phyloP scores from a whole-genome alignment of 352 stramenopile species.

The Nothophytophthora sp. region DNA sequence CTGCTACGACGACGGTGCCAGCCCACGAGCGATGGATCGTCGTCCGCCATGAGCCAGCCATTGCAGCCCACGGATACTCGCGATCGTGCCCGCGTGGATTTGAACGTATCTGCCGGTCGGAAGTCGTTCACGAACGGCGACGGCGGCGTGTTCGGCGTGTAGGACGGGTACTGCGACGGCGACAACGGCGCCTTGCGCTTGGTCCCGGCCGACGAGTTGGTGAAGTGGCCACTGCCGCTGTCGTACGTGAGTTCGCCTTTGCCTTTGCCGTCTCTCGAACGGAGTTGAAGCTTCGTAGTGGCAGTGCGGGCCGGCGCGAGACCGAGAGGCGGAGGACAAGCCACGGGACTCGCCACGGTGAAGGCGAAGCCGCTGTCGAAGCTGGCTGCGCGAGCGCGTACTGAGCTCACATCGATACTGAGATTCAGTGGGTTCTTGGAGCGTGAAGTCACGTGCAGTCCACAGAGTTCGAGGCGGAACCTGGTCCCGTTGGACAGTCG shows the following conservation, averaged over 20 bases:
- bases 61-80: conserved; percentile 37
- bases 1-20: conserved; percentile 20
- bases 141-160: conserved; percentile 10
- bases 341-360: conserved; percentile 13
- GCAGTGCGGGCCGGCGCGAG: conserved; percentile 7
- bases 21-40: conserved; percentile 13
- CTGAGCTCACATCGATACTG: conserved; percentile 6
- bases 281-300: conserved; percentile 16
- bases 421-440: not conserved
- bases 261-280: conserved; percentile 5
- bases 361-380: conserved; percentile 19
- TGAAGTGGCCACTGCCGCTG: conserved; percentile 2
- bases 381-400: conserved; percentile 4
- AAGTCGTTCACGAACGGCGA: conserved; percentile 25
- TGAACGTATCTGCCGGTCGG: conserved; percentile 1
- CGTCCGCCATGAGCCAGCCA: conserved; percentile 24
- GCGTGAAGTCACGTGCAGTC: conserved; percentile 13
- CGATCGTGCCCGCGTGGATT: conserved; percentile 19
- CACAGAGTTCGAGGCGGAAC: conserved; percentile 16
- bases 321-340: conserved; percentile 19
- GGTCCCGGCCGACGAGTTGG: conserved; percentile 7
- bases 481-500: conserved; percentile 13
- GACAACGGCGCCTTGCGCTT: conserved; percentile 17
- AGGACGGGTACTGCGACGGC: conserved; percentile 19
- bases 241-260: conserved; percentile 4